Evolutionary conservation across 2,329 filamentous ascomycete genomes (phyloP).

Genomic region (Trichothecium roseum): DNA sequence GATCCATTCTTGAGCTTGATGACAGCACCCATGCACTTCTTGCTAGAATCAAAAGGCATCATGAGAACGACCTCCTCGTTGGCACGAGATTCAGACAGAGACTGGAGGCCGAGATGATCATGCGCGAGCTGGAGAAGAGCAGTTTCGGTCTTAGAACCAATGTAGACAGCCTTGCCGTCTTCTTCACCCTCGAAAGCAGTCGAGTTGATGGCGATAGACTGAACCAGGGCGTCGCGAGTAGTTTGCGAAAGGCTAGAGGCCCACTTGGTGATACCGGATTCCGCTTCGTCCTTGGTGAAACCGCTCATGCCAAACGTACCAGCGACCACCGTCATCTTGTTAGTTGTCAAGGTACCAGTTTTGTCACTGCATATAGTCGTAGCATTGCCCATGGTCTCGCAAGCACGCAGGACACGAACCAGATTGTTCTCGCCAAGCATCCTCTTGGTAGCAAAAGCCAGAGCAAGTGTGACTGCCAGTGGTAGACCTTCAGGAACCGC

Average conservation of each 20-base stretch:
- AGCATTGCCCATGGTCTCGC: conserved; percentile 55
- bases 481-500: conserved; percentile 51
- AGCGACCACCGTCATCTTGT: conserved; percentile 31
- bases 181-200: conserved; percentile 45
- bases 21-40: conserved; percentile 47
- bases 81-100: conserved; percentile 32
- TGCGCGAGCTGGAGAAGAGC: conserved; percentile 39
- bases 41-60: conserved; percentile 43
- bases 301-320: conserved; percentile 37
- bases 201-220: conserved; percentile 44
- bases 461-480: conserved; percentile 48
- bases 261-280: conserved; percentile 8
- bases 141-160: conserved; percentile 48
- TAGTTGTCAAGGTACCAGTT: conserved; percentile 42
- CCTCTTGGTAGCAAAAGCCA: conserved; percentile 51
- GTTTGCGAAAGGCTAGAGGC: conserved; percentile 10
- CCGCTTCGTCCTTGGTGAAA: conserved; percentile 9
- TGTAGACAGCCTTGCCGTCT: conserved; percentile 31
- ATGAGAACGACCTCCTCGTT: conserved; percentile 37
- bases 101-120: conserved; percentile 38
- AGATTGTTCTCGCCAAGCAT: conserved; percentile 56
- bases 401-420: conserved; percentile 47
- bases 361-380: conserved; percentile 57
- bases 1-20: conserved; percentile 31
- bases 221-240: conserved; percentile 24